A percentile compares a stretch with the other conserved stretches of the same genome.
phyloP scores from a whole-genome alignment of 1,284 basidiomycete genomes.

The Mixia osmundae region DNA sequence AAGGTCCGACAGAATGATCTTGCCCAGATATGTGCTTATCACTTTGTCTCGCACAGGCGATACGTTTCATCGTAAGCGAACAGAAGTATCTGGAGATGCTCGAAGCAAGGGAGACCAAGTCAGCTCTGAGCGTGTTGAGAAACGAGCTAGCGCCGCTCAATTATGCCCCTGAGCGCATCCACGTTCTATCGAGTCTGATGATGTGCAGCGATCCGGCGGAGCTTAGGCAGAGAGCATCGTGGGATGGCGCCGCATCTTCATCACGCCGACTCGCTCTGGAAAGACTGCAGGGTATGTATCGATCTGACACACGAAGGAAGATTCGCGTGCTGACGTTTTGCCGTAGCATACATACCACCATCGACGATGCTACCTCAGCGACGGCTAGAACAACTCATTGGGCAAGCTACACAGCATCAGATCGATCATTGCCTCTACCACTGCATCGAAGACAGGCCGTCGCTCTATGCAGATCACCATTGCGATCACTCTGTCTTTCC shows the following conservation, averaged over 20 bases:
- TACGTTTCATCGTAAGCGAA: constrained; percentile 64
- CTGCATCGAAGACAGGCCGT: constrained; percentile 39
- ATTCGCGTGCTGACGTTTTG: not conserved
- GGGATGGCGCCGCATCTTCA: constrained; percentile 64
- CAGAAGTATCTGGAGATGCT: constrained; percentile 95
- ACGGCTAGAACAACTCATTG: constrained; percentile 58
- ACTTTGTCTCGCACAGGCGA: constrained; percentile 31
- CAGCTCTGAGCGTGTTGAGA: constrained; percentile 62
- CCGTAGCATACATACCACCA: constrained; percentile 58
- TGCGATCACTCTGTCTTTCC: constrained; percentile 67
- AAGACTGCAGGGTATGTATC: constrained; percentile 50
- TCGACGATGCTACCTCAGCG: constrained; percentile 76
- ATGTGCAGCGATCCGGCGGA: constrained; percentile 74
- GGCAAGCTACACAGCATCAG: constrained; percentile 65
- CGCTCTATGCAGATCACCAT: constrained; percentile 62
- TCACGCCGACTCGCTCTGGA: constrained; percentile 55
- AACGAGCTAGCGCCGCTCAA: constrained; percentile 62
- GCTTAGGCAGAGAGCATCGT: constrained; percentile 49
- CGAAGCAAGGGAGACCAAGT: constrained; percentile 53
- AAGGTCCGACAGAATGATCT: not conserved
- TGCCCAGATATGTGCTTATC: constrained; percentile 2
- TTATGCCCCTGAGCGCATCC: constrained; percentile 49
- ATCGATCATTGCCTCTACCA: constrained; percentile 55
- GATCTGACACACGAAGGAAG: not conserved
- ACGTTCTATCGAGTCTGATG: constrained; percentile 62